Percentiles rank a stretch among this genome's conserved stretches.
These are phyloP conservation scores for Arxiozyma heterogenica DNA, from an alignment of 1,139 yeast genomes.

Conservation along the genomic window DNA sequence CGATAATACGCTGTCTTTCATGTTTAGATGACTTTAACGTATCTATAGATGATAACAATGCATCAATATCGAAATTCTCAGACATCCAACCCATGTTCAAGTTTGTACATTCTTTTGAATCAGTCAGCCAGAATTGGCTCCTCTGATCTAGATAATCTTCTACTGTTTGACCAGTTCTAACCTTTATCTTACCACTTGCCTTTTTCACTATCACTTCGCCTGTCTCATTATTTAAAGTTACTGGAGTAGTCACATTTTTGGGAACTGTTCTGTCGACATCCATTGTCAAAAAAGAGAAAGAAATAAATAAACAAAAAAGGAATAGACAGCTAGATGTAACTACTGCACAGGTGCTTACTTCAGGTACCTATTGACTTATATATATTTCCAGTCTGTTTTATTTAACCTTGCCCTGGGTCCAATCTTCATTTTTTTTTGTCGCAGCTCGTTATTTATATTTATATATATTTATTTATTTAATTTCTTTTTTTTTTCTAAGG, in stretches of 20 bases:
- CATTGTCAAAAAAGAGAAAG: not conserved
- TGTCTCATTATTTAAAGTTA: conserved; percentile 15
- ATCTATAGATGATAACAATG: conserved; percentile 8
- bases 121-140: conserved; percentile 32
- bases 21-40: conserved; percentile 19
- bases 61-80: conserved; percentile 10
- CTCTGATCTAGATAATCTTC: conserved; percentile 44
- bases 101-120: conserved; percentile 39
- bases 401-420: not conserved
- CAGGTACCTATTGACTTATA: not conserved
- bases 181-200: conserved; percentile 34
- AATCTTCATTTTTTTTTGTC: no score
- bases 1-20: conserved; percentile 25
- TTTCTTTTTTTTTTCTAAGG: no score
- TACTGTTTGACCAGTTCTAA: conserved; percentile 50
- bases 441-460: no score
- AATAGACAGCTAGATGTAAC: no score
- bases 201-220: conserved; percentile 34
- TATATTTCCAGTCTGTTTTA: not conserved
- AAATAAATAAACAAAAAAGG: no score
- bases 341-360: not conserved
- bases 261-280: conserved; percentile 11
- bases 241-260: conserved; percentile 13
- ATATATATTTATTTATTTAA: no score
- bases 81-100: conserved; percentile 41